A percentile compares a stretch with the other conserved stretches of the same genome.
These are phyloP conservation scores for Diplodia seriata DNA, from an alignment of 2,329 filamentous ascomycete genomes.

Conservation along the genomic window DNA sequence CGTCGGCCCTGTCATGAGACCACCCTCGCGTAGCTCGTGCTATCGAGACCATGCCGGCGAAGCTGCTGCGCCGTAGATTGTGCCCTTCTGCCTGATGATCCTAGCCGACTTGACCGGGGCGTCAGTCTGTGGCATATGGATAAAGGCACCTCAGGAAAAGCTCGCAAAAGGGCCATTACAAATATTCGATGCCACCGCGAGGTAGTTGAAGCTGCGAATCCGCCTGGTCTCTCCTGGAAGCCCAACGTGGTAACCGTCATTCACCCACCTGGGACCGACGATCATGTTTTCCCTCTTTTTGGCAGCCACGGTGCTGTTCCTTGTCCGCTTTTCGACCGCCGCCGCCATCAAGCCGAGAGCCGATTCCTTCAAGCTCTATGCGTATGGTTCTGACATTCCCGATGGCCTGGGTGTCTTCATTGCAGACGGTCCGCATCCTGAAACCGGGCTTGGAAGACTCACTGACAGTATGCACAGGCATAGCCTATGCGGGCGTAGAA, in stretches of 20 bases:
- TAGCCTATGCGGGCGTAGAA: slow-evolving; percentile 44
- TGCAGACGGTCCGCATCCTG: slow-evolving; percentile 42
- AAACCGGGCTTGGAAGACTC: too few species aligned
- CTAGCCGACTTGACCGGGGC: slow-evolving; percentile 2
- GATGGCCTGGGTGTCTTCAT: slow-evolving; percentile 44
- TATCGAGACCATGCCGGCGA: slow-evolving; percentile 9
- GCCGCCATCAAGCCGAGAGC: slow-evolving; percentile 19
- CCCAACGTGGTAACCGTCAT: neutral
- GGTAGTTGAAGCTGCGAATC: neutral
- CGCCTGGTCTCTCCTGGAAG: slow-evolving; percentile 8
- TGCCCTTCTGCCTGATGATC: neutral
- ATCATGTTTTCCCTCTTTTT: slow-evolving; percentile 24
- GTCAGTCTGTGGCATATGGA: neutral
- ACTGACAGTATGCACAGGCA: slow-evolving; percentile 37
- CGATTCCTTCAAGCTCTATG: slow-evolving; percentile 40
- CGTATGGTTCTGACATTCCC: slow-evolving; percentile 41
- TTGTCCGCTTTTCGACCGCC: slow-evolving; percentile 2
- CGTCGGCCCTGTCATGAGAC: slow-evolving; percentile 13
- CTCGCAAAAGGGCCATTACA: neutral
- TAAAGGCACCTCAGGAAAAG: neutral
- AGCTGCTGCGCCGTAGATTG: neutral
- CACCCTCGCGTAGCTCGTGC: slow-evolving; percentile 8
- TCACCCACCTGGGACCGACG: neutral
- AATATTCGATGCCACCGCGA: neutral
- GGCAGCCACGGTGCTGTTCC: slow-evolving; percentile 4